Conservation (phyloP, 2,329 filamentous ascomycete genomes). For the Rosellinia necatrix region DNA sequence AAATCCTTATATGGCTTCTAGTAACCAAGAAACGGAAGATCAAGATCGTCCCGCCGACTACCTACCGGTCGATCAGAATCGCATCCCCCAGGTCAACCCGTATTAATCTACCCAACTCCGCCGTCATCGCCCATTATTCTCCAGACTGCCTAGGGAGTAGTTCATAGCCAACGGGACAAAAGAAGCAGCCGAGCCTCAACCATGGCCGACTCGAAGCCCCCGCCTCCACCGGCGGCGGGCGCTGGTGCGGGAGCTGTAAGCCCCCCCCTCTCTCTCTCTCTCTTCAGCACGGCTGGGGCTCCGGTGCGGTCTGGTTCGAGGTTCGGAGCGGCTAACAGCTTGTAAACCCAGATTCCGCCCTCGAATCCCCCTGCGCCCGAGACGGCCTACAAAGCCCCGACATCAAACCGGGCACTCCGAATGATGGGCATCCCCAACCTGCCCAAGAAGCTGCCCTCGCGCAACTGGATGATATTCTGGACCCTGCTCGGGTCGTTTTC, state of each 20-base stretch:
- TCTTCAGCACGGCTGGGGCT: no score
- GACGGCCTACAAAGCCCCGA: slow-evolving; percentile 47
- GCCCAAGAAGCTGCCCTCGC: slow-evolving; percentile 82
- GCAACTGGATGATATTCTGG: slow-evolving; percentile 98
- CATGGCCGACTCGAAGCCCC: slow-evolving; percentile 32
- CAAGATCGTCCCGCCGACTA: not conserved
- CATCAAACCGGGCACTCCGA: slow-evolving; percentile 72
- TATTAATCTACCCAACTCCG: no score
- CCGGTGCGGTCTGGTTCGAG: no score
- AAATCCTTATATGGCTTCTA: no score
- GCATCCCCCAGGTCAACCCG: no score
- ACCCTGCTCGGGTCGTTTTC: slow-evolving; percentile 77
- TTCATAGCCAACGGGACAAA: no score
- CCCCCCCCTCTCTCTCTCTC: not conserved
- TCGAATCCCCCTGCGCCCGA: slow-evolving; percentile 22
- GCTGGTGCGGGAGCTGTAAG: not conserved
- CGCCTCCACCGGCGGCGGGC: slow-evolving; percentile 9
- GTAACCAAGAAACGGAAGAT: not conserved
- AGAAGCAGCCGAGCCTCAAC: not conserved
- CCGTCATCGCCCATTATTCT: not conserved
- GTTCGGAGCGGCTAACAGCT: not conserved
- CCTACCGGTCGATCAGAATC: no score
- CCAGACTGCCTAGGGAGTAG: not conserved
- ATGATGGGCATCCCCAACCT: slow-evolving; percentile 87
- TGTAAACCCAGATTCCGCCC: not conserved